Conservation (phyloP, 345 rosid species). For the Triadica sebifera region DNA sequence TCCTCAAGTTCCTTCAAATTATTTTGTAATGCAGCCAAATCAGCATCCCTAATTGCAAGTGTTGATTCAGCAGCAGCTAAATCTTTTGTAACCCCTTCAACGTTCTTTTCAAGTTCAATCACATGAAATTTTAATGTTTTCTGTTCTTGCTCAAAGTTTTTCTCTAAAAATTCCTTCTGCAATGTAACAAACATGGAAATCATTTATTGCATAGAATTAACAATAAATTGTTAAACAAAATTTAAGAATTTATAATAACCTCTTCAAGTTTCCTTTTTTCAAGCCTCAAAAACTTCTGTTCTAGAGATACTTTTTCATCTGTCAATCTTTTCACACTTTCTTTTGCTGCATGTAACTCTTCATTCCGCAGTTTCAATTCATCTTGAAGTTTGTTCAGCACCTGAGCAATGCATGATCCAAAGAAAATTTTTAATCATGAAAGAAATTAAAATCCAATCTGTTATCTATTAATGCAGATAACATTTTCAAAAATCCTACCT, state of each 20-base stretch:
- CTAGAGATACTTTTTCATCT: constrained; percentile 57
- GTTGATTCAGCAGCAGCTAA: constrained; percentile 52
- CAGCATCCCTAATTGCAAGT: constrained; percentile 48
- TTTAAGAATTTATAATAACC: constrained; percentile 58
- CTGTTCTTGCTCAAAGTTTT: constrained; percentile 63
- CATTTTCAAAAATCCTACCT: constrained; percentile 40
- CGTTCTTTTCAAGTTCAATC: constrained; percentile 64
- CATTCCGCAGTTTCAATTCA: constrained; percentile 58
- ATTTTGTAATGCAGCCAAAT: constrained; percentile 56
- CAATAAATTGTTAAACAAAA: background rate
- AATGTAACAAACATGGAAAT: constrained; percentile 1
- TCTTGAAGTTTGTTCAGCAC: constrained; percentile 53
- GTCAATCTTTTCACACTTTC: constrained; percentile 47
- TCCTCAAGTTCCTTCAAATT: constrained; percentile 86
- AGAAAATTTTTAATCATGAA: constrained; percentile 9
- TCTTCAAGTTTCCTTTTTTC: constrained; percentile 70
- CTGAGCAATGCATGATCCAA: constrained; percentile 37
- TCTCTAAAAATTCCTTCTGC: constrained; percentile 57
- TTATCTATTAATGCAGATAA: background rate
- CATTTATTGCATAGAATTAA: background rate
- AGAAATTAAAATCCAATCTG: background rate
- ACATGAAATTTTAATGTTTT: constrained; percentile 55
- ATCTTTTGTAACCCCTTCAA: constrained; percentile 51
- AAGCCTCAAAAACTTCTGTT: constrained; percentile 53
- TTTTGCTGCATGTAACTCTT: constrained; percentile 52